These are phyloP conservation scores for Pseudogymnoascus sp. DNA, from an alignment of 2,329 filamentous ascomycete species.

Conservation along the genomic window DNA sequence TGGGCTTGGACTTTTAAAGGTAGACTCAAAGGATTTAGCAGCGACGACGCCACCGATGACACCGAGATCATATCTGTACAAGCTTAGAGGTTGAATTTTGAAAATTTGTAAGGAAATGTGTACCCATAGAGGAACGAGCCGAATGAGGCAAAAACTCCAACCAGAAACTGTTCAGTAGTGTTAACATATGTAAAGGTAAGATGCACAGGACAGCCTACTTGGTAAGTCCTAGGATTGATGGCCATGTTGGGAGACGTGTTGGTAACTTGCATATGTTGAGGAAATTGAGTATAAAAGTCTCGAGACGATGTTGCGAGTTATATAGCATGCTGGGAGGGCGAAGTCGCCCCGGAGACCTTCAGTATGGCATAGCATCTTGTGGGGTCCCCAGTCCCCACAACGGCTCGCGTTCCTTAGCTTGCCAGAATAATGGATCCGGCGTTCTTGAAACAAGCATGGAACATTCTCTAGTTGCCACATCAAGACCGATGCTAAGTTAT, in stretches of 20 bases:
- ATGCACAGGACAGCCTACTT: slow-evolving; percentile 21
- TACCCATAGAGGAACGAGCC: slow-evolving; percentile 37
- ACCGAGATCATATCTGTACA: slow-evolving; percentile 40
- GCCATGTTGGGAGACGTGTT: not conserved
- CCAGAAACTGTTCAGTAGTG: slow-evolving; percentile 31
- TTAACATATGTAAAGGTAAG: not conserved
- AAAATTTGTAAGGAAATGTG: not conserved
- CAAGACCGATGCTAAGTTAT: no score
- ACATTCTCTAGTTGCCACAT: no score
- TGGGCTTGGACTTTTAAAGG: slow-evolving; percentile 23
- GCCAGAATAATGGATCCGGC: no score
- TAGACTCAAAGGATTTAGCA: slow-evolving; percentile 33
- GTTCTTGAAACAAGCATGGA: not conserved
- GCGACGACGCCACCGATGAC: slow-evolving; percentile 42
- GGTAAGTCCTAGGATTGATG: slow-evolving; percentile 12
- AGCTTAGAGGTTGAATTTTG: not conserved
- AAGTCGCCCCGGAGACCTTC: no score
- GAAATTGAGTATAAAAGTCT: not conserved
- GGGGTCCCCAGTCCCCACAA: not conserved
- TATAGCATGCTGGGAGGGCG: not conserved
- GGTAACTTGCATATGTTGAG: not conserved
- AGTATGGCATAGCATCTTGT: not conserved
- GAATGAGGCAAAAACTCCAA: slow-evolving; percentile 43
- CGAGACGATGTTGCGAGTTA: not conserved
- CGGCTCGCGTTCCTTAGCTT: no score